phyloP scores from a whole-genome alignment of 2,329 filamentous ascomycete genomes.

The Ophiostoma fasciatum region DNA sequence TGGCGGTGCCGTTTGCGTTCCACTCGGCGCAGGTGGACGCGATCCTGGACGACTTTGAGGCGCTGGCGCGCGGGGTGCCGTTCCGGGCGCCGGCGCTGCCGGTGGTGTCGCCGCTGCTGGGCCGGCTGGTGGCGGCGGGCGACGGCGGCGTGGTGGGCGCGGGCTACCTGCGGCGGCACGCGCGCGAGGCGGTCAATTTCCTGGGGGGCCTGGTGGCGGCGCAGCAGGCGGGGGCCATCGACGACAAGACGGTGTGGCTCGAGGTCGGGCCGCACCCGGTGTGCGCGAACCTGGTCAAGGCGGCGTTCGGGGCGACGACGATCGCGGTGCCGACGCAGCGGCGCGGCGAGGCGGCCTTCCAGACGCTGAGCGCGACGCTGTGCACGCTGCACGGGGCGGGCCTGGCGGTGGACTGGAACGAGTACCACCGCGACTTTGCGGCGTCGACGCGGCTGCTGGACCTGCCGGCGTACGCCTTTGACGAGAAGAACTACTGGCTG shows the following conservation, averaged over 20 bases:
- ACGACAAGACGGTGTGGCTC: constrained; percentile 54
- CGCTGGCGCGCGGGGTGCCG: constrained; percentile 22
- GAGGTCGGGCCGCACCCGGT: constrained; percentile 64
- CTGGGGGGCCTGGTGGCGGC: constrained; percentile 44
- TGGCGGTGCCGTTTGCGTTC: constrained; percentile 38
- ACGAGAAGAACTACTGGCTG: constrained; percentile 58
- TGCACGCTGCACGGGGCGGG: constrained; percentile 45
- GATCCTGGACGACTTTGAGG: constrained; percentile 43
- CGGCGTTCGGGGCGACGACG: constrained; percentile 39
- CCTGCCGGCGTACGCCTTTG: constrained; percentile 56
- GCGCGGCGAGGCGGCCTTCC: constrained; percentile 47
- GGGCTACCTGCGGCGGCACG: constrained; percentile 48
- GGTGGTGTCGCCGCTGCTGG: constrained; percentile 53
- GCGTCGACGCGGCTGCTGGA: constrained; percentile 33
- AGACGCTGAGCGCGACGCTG: constrained; percentile 43
- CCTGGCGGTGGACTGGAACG: constrained; percentile 52
- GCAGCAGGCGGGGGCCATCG: constrained; percentile 41
- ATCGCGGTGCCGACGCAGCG: constrained; percentile 45
- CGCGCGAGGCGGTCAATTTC: constrained; percentile 57
- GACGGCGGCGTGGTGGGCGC: constrained; percentile 37
- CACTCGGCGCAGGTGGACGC: constrained; percentile 38
- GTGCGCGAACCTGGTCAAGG: constrained; percentile 52
- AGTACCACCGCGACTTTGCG: constrained; percentile 43
- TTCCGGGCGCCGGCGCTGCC: constrained; percentile 36
- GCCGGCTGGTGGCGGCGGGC: constrained; percentile 39